These are phyloP conservation scores for Andrographis paniculata DNA, from an alignment of 305 asterid species.

Conservation along the genomic window DNA sequence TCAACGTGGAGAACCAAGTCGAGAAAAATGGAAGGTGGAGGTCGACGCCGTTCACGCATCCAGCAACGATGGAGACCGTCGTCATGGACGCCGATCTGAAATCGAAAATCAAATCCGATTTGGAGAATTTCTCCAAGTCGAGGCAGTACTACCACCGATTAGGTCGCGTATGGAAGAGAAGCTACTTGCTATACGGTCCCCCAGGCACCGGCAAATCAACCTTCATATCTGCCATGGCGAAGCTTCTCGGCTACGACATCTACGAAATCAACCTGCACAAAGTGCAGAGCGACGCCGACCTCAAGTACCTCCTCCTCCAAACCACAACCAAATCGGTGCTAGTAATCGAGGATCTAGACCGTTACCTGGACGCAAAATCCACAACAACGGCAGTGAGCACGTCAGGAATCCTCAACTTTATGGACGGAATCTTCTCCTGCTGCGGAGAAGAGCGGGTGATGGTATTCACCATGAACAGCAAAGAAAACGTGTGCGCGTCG, in stretches of 20 bases:
- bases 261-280: slow-evolving; percentile 48
- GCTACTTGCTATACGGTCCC: slow-evolving; percentile 67
- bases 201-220: slow-evolving; percentile 90
- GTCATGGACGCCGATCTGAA: slow-evolving; percentile 83
- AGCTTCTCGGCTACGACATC: slow-evolving; percentile 39
- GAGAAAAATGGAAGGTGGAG: slow-evolving; percentile 49
- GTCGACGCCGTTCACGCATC: slow-evolving; percentile 44
- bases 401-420: slow-evolving; percentile 50
- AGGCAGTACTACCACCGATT: slow-evolving; percentile 69
- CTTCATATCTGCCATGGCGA: slow-evolving; percentile 56
- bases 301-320: slow-evolving; percentile 45
- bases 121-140: slow-evolving; percentile 59
- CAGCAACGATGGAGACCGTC: slow-evolving; percentile 65
- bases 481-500: slow-evolving; percentile 39
- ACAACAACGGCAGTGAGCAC: slow-evolving; percentile 32
- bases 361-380: slow-evolving; percentile 30
- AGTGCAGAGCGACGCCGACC: slow-evolving; percentile 44
- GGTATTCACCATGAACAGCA: slow-evolving; percentile 56
- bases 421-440: slow-evolving; percentile 67
- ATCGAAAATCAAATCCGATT: slow-evolving; percentile 59
- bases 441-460: slow-evolving; percentile 65
- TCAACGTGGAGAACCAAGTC: slow-evolving; percentile 31
- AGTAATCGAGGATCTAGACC: slow-evolving; percentile 62
- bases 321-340: slow-evolving; percentile 46
- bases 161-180: slow-evolving; percentile 84